Base-by-base conservation (phyloP, 306 rosid species). In the Casuarina glauca region DNA sequence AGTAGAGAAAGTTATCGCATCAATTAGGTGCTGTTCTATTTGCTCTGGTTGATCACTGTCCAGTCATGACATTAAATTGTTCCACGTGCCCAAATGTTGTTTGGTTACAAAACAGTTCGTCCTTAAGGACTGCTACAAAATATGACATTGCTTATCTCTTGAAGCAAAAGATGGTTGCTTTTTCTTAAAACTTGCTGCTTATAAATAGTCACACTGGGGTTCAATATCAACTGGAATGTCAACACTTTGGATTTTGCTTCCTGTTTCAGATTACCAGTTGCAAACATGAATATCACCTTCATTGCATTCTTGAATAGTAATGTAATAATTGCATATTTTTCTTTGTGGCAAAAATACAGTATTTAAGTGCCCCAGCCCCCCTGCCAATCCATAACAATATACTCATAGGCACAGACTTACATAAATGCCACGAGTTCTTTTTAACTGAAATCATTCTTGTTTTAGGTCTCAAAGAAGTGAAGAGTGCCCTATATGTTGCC, bases 401-500 rank as follows among this genome's bases (percentile, higher is more conserved):
- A 26, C 32, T 26, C 32, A 26, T 26, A 26, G 32, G 32, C 2
- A 5, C 69, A 62, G 38, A 2, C 2, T 48, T 61, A 43, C 77
- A n/a, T 36, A 15, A 71, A 49, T 42, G 20, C 74, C 54, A 67
- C 51, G 57, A 57, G 20, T 51, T 77, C 38, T 74, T 67, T 80
- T 75, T 76, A 26, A 76, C 48, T 42, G 50, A 64, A 39, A 1
- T 70, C 44, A 3, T 11, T 49, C 52, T 76, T 70, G 75, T 58
- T 49, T 78, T 48, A 92, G 98, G 98, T 94, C 97, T 63, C 93
- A 91, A 72, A 89, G 97, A 89, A 94, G 98, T 82, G 83, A 84
- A 79, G 97, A 92, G 54, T 94, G 98, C 83, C 98, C 98, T 41
- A 89, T 92, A 77, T 94, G 98, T 85, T 90, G 97, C 91, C 98